Conservation (phyloP, 1,139 yeast species). For the Candida pseudoviswanathii region DNA sequence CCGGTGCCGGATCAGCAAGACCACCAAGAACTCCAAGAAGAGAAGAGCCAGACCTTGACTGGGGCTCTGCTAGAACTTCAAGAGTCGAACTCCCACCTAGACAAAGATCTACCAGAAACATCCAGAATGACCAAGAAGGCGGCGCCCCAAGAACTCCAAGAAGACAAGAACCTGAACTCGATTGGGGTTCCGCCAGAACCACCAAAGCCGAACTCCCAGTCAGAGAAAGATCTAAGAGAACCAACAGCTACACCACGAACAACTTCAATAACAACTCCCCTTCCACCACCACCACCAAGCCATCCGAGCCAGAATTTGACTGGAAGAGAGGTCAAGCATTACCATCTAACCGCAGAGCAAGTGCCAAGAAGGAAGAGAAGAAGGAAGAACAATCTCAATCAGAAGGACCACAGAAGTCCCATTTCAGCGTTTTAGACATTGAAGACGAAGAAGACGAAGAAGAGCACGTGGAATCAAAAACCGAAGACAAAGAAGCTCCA, state of each 20-base stretch:
- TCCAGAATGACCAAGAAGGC: constrained; percentile 15
- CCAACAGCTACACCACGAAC: constrained; percentile 21
- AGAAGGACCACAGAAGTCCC: constrained; percentile 54
- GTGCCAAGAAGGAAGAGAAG: constrained; percentile 13
- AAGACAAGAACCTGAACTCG: constrained; percentile 54
- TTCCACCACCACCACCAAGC: constrained; percentile 32
- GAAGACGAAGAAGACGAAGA: constrained; percentile 60
- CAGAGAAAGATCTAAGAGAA: constrained; percentile 31
- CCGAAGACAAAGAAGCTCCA: constrained; percentile 18
- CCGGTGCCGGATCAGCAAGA: too few relatives aligned
- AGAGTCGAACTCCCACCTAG: constrained; percentile 39
- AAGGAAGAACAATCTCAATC: constrained; percentile 34
- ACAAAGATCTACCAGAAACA: constrained; percentile 20
- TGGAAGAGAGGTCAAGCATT: constrained; percentile 37
- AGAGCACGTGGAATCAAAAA: constrained; percentile 41
- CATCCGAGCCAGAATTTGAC: constrained; percentile 32
- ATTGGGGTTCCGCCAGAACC: constrained; percentile 62
- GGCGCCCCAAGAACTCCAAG: constrained; percentile 39
- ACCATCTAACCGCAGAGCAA: constrained; percentile 24
- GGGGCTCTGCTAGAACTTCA: constrained; percentile 57
- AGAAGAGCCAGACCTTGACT: constrained; percentile 51
- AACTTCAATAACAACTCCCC: constrained; percentile 21
- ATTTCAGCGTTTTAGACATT: constrained; percentile 64
- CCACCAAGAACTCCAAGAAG: constrained; percentile 22
- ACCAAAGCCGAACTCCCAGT: constrained; percentile 37